These are phyloP conservation scores for Dictyostelium capitatum DNA, from an alignment of 78 protist species.

Conservation along the genomic window DNA sequence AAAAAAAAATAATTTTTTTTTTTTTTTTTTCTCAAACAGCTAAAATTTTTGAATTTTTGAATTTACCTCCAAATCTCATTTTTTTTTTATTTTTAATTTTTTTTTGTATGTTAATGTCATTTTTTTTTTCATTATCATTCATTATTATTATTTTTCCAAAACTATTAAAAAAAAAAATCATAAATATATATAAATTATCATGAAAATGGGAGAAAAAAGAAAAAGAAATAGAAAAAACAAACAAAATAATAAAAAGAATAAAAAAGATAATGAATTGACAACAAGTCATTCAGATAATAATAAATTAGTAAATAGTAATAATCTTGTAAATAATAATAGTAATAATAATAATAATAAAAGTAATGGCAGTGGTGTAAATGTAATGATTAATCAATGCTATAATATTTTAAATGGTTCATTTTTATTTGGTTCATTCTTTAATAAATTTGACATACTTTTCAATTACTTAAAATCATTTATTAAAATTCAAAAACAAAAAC, in stretches of 20 bases:
- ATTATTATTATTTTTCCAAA: too few species aligned
- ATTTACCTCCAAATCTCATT: too few species aligned
- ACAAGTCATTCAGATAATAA: background rate
- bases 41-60: too few species aligned
- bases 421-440: background rate
- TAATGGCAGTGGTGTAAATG: slow-evolving; percentile 13
- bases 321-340: background rate
- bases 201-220: slow-evolving; percentile 63
- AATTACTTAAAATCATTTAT: background rate
- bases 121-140: too few species aligned
- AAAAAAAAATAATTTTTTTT: too few species aligned
- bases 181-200: background rate
- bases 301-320: slow-evolving; percentile 5
- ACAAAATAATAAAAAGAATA: slow-evolving; percentile 47
- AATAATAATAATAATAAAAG: slow-evolving; percentile 7
- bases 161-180: background rate
- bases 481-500: background rate
- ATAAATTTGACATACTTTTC: slow-evolving; percentile 20
- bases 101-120: too few species aligned
- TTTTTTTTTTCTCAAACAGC: too few species aligned
- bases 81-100: too few species aligned
- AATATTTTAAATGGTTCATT: slow-evolving; percentile 21
- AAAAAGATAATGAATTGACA: background rate
- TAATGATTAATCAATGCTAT: slow-evolving; percentile 50
- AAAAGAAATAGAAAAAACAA: slow-evolving; percentile 30